Evolutionary conservation across 371 early-diverging fungal genomes (phyloP), one percentile per base, ranked within the genome.

Genomic region (Mortierella sp.): DNA sequence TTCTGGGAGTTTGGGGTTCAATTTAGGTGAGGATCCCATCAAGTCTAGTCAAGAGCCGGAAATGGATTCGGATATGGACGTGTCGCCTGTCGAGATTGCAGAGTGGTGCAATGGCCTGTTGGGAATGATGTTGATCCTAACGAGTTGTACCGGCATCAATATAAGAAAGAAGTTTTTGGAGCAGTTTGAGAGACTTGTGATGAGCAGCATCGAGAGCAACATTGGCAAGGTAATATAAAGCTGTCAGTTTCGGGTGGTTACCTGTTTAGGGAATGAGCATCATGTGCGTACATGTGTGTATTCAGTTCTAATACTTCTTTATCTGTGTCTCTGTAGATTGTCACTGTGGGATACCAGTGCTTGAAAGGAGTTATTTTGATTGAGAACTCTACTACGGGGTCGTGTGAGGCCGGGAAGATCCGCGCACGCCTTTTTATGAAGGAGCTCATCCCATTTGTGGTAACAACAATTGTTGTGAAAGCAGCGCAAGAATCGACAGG

Each of bases 31-130:
- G 23, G 45, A 19, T 10, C 12, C 5, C 15, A 34, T 26, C 8
- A 56, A 56, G 8, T 9, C 49, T 22, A 23, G 37, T n/a, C 54
- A 49, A 3, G 43, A 49, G 10, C 3, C 54, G 0, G 61, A 64
- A 31, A 58, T 63, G n/a, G 78, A 77, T 49, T 59, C 72, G 0
- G 79, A 79, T 17, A 70, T 70, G 70, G 79, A 79, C 13, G 79
- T 70, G 28, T 79, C 79, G 2, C 64, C 69, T 5, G 70, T 69
- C 4, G 79, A 79, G 47, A 73, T 79, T 51, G 64, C 73, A 4
- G 74, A 65, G 26, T 79, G 79, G 79, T 79, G 74, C 54, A 79
- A 79, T 60, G 79, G 79, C 22, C 53, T 79, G 34, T 60, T 79
- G 66, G 79, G 70, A 10, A 73, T 66, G 74, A 79, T 79, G 79